Percentiles rank a stretch among this genome's conserved stretches.
Evolutionary conservation across 2,329 filamentous ascomycete species (phyloP).

Genomic region (Setomelanomma holmii): DNA sequence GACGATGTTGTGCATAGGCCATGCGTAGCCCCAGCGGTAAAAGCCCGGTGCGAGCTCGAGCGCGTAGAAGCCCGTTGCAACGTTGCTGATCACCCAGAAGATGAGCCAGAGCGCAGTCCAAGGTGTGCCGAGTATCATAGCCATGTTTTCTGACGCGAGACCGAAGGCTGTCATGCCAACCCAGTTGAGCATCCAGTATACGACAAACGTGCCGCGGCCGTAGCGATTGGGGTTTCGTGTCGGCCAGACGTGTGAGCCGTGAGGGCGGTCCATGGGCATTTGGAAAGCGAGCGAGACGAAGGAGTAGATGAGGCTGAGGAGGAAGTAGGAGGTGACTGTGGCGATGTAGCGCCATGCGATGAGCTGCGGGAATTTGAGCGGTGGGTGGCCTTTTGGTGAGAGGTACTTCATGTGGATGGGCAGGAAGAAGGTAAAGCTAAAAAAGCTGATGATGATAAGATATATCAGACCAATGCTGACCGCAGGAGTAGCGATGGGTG

Average conservation of each 20-base stretch:
- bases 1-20: constrained; percentile 69
- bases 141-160: constrained; percentile 69
- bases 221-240: constrained; percentile 62
- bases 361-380: constrained; percentile 64
- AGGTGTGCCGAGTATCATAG: constrained; percentile 67
- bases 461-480: constrained; percentile 71
- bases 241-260: constrained; percentile 53
- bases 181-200: constrained; percentile 70
- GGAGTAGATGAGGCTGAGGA: constrained; percentile 68
- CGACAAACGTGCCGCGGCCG: constrained; percentile 63
- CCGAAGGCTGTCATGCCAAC: constrained; percentile 68
- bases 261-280: constrained; percentile 62
- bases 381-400: constrained; percentile 61
- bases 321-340: constrained; percentile 65
- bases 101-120: constrained; percentile 70
- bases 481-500: constrained; percentile 62
- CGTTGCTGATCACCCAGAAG: constrained; percentile 72
- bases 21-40: constrained; percentile 68
- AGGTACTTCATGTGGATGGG: constrained; percentile 68
- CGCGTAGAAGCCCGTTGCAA: constrained; percentile 66
- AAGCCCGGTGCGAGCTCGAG: constrained; percentile 64
- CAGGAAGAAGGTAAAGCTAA: constrained; percentile 69
- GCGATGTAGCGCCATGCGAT: constrained; percentile 65
- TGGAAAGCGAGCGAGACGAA: constrained; percentile 68
- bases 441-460: constrained; percentile 71